Evolutionary conservation across 257 asterid species (phyloP), one percentile per base, ranked within the genome.

Genomic region (Solanum paucissectum): DNA sequence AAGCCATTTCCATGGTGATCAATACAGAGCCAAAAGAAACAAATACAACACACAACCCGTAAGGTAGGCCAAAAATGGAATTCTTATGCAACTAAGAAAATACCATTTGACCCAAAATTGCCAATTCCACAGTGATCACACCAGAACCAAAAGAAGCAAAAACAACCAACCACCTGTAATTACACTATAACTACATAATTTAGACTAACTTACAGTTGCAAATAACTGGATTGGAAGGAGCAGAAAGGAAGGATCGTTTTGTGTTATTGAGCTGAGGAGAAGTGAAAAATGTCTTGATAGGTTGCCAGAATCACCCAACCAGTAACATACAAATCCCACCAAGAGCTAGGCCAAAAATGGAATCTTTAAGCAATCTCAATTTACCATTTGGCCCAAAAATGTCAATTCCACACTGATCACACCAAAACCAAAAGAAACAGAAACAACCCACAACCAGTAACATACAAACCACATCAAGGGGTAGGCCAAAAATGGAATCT

Each of bases 241-340:
- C 98, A 36, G 98, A 97, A 84, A 98, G 99, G 89, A 97, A 97
- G 33, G 96, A 88, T 98, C 99, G 95, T 40, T 91, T 89, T 89
- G 98, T 93, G 92, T 88, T 92, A 9, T 90, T 91, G 92, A 95
- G 94, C 83, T 89, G 92, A 55, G 94, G 92, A 12, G 99, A 94
- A 87, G 95, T 94, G 92, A 97, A 97, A 55, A 95, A 84, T 85
- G 93, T 73, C 92, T 91, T 95, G 91, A 95, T 95, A 60, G 98
- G 99, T 85, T 96, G 34, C 34, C 34, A 33, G 34, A 33, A 33
- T 33, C 99, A 86, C 99, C 99, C 90, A 95, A 93, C 23, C 99
- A 32, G 9, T 16, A 66, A 25, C 36, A 69, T 9, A 29, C 42
- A 33, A 71, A 71, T 5, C n/a, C 77, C 25, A 72, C n/a, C 46